Conservation (phyloP, 768 basidiomycete species). For the Leccinum sublutescens region DNA sequence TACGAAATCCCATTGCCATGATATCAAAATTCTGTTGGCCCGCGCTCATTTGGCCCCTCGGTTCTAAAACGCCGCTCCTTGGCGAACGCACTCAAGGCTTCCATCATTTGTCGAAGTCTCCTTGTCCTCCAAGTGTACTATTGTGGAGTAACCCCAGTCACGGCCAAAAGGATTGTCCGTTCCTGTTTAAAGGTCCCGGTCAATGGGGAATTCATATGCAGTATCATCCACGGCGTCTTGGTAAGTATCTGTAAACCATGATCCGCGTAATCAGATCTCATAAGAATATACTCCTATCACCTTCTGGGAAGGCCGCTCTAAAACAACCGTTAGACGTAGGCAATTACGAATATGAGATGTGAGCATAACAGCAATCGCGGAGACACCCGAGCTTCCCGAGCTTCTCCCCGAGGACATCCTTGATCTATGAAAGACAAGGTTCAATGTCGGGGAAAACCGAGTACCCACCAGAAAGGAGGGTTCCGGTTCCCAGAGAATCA, state of each 20-base stretch:
- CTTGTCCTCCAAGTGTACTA: constrained; percentile 46
- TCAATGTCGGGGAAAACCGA: not conserved
- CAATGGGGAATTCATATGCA: not conserved
- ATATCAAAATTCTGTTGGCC: not conserved
- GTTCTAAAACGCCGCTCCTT: constrained; percentile 6
- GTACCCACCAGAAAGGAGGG: not conserved
- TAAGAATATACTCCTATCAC: not conserved
- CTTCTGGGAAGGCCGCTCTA: not conserved
- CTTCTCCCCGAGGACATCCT: not conserved
- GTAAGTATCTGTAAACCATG: not conserved
- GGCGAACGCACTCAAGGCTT: not conserved
- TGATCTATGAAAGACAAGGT: not conserved
- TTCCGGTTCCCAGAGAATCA: not conserved
- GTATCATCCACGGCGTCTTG: not conserved
- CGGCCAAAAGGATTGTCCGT: not conserved
- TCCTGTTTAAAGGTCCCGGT: not conserved
- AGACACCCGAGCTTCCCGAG: not conserved
- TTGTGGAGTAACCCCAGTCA: not conserved
- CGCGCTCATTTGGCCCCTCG: not conserved
- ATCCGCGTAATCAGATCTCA: not conserved
- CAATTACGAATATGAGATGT: not conserved
- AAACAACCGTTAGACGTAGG: not conserved
- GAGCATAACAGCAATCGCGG: not conserved
- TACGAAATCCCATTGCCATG: not conserved
- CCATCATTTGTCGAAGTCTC: constrained; percentile 13